Base-by-base conservation (phyloP, 2,329 filamentous ascomycete species). In the Paracoccidioides lutzii region DNA sequence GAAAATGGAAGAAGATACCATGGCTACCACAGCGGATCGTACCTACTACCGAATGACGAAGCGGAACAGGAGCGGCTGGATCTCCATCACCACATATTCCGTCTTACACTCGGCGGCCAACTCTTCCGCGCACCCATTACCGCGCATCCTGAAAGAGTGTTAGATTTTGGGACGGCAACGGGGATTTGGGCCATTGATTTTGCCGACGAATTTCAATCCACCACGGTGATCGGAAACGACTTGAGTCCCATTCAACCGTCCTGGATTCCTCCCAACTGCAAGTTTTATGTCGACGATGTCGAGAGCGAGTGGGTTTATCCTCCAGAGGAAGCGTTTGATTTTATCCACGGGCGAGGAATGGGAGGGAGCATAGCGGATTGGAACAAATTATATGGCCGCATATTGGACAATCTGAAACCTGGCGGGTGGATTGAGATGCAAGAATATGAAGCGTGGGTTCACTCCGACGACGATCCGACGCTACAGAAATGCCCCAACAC, bases 131-230 rank as follows among this genome's bases (percentile, higher is more conserved):
- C 62, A 3, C 63, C 65, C 1, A 40, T 69, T 5, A 38, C 49
- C 2, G 33, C 53, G 4, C 35, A 60, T 0, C 64, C 67, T 1
- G 57, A 68, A 32, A 65, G 65, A 22, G 67, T 74, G 10, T 59
- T 75, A 30, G 72, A 74, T 52, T 57, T 74, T 8, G 72, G 71
- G 5, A 73, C 71, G 8, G 73, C 72, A 14, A 75, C 68, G 43
- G 71, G 71, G 2, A 70, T 71, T 30, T 74, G 71, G 71, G 71
- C 71, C 8, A 68, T 74, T 30, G 69, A 73, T 38, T 67, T 73
- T 51, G 71, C 70, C 14, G 71, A 73, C 59, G 62, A 66, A 49
- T 70, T 66, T 55, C 70, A 71, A 5, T 62, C 62, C 33, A 67
- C 70, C 1, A 56, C 59, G 52, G 63, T 71, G 10, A 60, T 70